Base-by-base conservation (phyloP, 768 basidiomycete species). In the Boletus sp. region DNA sequence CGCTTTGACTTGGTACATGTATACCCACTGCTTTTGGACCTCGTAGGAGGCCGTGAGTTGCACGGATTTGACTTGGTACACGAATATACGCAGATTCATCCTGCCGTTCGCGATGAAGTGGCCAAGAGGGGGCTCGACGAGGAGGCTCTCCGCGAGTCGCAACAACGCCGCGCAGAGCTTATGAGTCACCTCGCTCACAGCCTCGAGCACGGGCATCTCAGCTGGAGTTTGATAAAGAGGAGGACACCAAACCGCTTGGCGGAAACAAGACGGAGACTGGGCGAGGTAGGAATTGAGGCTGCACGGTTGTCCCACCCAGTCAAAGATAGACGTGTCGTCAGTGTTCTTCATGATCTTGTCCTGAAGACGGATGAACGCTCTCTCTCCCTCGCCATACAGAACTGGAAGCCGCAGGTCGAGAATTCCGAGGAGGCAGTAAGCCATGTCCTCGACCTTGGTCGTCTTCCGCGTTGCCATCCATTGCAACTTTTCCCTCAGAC, bases 401-500 rank as follows among this genome's bases (percentile, higher is more conserved):
- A 57, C 51, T 66, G 78, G 50, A 45, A 63, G 59, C 41, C 64
- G 50, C 25, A 69, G 39, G 34, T 60, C 60, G 19, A 68, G 65
- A 38, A 68, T 64, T 0, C 67, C 67, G 47, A 63, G 61, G 35
- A 70, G 62, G 37, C 64, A 69, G 51, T 72, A 72, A 0, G 67
- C 65, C 48, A 43, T 64, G 47, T 71, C 70, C 40, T 70, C 70
- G 9, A 47, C 10, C 27, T 64, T 65, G 35, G 70, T 66, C 25
- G 70, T 71, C 34, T 27, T 57, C 44, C 71, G 59, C 2, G 41
- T 47, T 5, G 67, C 63, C 53, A 67, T 63, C 71, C 70, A 72
- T 11, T 52, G 55, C 35, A 71, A 25, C 34, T 46, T 65, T 50
- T 67, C 65, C 37, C 68, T 59, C 25, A 64, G 63, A n/a, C 62